Percentiles rank a stretch among this genome's conserved stretches.
phyloP scores from a whole-genome alignment of 2,329 filamentous ascomycete genomes.

The Exserohilum turcica region DNA sequence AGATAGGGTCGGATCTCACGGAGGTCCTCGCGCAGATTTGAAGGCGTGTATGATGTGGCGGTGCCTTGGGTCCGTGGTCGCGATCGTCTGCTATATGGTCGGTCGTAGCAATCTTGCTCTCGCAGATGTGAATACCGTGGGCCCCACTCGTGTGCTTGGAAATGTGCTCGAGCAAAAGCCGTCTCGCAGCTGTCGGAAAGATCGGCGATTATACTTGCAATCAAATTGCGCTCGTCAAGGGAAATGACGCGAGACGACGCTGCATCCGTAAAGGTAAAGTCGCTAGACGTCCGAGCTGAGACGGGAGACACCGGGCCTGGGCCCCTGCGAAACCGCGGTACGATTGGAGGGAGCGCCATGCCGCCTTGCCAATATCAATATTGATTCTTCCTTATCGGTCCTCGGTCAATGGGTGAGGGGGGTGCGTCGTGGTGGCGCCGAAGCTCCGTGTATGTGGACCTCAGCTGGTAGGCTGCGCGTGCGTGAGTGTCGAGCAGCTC shows the following conservation, averaged over 20 bases:
- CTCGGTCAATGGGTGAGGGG: background rate
- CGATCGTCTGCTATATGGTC: slow-evolving; percentile 6
- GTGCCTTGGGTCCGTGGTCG: slow-evolving; percentile 4
- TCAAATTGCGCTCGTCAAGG: slow-evolving; percentile 16
- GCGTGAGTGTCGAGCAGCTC: background rate
- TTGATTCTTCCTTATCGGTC: slow-evolving; percentile 6
- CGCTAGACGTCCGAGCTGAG: slow-evolving; percentile 7
- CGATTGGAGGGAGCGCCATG: slow-evolving; percentile 5
- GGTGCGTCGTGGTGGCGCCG: slow-evolving; percentile 7
- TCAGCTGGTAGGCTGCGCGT: slow-evolving; percentile 6
- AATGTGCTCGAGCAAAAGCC: slow-evolving; percentile 19
- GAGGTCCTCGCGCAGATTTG: slow-evolving; percentile 13
- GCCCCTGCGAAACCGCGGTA: slow-evolving; percentile 7
- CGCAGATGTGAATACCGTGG: slow-evolving; percentile 11
- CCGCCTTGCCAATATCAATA: slow-evolving; percentile 3
- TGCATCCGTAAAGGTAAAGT: background rate
- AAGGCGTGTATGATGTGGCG: slow-evolving; percentile 10
- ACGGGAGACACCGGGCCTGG: background rate
- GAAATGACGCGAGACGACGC: background rate
- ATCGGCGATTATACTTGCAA: slow-evolving; percentile 25
- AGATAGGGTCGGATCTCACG: slow-evolving; percentile 12
- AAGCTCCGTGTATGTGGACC: slow-evolving; percentile 9
- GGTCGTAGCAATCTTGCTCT: slow-evolving; percentile 4
- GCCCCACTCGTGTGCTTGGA: slow-evolving; percentile 5
- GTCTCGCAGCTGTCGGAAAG: slow-evolving; percentile 21